A percentile compares a stretch with the other conserved stretches of the same genome.
Evolutionary conservation across 805 yeast species (phyloP).

Genomic region (Saturnispora galanensis): DNA sequence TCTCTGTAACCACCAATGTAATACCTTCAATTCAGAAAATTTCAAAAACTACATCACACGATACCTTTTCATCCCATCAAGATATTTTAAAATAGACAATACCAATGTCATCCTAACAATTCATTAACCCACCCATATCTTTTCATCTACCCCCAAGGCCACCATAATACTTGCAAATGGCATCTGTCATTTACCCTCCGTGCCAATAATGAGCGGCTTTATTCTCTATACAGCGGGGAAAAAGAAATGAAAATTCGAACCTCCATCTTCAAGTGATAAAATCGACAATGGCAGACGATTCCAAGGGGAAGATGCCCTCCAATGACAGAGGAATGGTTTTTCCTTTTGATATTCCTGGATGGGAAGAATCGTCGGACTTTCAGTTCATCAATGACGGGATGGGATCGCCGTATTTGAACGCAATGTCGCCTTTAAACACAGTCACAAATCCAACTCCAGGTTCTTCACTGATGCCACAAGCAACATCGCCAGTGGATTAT

Average conservation of each 20-base stretch:
- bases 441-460: not conserved
- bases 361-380: conserved; percentile 25
- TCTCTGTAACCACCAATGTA: too few relatives aligned
- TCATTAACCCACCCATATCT: too few relatives aligned
- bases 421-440: conserved; percentile 21
- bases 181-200: too few relatives aligned
- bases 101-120: too few relatives aligned
- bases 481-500: conserved; percentile 24
- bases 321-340: conserved; percentile 1
- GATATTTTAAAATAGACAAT: too few relatives aligned
- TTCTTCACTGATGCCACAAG: not conserved
- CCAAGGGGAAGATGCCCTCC: not conserved
- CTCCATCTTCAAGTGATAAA: too few relatives aligned
- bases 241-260: not conserved
- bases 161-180: too few relatives aligned
- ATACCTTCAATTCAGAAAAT: too few relatives aligned
- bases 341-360: conserved; percentile 20
- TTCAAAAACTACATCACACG: too few relatives aligned
- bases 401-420: conserved; percentile 13
- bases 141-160: too few relatives aligned
- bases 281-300: not conserved
- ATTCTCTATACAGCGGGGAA: not conserved
- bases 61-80: too few relatives aligned
- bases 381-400: conserved; percentile 16
- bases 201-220: too few relatives aligned